These are phyloP conservation scores for Hyaloscypha variabilis DNA, from an alignment of 495 filamentous ascomycete species.

Conservation along the genomic window DNA sequence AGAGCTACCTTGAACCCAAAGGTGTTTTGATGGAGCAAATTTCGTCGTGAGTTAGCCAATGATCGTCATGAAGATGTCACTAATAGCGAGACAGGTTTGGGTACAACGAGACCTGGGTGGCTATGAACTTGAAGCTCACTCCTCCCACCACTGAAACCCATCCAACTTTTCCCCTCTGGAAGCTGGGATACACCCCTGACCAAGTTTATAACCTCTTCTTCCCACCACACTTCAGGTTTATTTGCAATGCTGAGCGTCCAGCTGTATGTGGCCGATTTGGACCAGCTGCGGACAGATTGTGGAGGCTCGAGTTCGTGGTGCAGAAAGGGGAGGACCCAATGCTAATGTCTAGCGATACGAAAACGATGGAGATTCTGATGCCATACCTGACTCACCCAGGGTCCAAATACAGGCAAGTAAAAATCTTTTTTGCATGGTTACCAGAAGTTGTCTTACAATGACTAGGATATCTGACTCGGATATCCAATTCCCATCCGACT, in stretches of 20 bases:
- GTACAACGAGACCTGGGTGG: conserved; percentile 56
- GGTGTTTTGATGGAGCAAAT: conserved; percentile 43
- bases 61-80: too few relatives aligned
- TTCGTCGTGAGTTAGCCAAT: conserved; percentile 5
- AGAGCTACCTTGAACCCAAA: conserved; percentile 49
- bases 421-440: background rate
- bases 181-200: conserved; percentile 49
- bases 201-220: conserved; percentile 55
- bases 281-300: conserved; percentile 42
- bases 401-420: background rate
- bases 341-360: conserved; percentile 6
- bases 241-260: conserved; percentile 46
- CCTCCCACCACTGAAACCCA: conserved; percentile 49
- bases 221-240: conserved; percentile 48
- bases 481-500: conserved; percentile 36
- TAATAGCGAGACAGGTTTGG: too few relatives aligned
- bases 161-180: conserved; percentile 52
- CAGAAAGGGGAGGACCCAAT: conserved; percentile 26
- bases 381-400: conserved; percentile 13
- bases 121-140: conserved; percentile 49
- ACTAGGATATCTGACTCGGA: background rate
- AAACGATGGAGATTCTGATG: conserved; percentile 9
- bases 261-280: conserved; percentile 53
- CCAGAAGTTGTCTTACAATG: background rate
- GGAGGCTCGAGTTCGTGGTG: conserved; percentile 51